phyloP scores from a whole-genome alignment of 2,329 filamentous ascomycete genomes.

The Phaeosphaeria sp. region DNA sequence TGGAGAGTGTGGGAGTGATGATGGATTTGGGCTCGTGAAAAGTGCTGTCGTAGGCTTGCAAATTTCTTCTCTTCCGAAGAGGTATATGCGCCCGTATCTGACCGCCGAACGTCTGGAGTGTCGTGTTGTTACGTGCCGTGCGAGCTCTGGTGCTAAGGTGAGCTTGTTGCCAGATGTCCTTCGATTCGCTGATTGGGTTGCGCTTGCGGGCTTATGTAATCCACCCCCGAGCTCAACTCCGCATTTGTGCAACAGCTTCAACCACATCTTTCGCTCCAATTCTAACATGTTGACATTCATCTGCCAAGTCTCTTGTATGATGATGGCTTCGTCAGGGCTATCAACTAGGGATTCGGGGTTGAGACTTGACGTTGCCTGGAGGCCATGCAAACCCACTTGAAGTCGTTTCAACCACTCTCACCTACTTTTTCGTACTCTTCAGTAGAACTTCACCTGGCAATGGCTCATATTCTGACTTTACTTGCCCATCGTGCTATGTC shows the following conservation, averaged over 20 bases:
- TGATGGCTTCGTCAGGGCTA: background rate
- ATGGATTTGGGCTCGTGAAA: background rate
- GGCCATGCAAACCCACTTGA: background rate
- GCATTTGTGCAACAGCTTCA: slow-evolving; percentile 7
- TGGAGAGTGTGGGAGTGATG: slow-evolving; percentile 2
- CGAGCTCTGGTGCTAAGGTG: slow-evolving; percentile 19
- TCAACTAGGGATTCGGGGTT: background rate
- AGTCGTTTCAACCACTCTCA: background rate
- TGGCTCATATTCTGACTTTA: background rate
- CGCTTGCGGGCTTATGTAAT: slow-evolving; percentile 25
- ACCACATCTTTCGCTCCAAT: background rate
- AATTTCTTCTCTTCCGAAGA: background rate
- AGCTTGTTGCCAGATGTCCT: slow-evolving; percentile 43
- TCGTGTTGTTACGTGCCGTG: slow-evolving; percentile 11
- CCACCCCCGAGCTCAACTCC: slow-evolving; percentile 20
- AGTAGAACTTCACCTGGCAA: slow-evolving; percentile 7
- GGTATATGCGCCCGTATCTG: background rate
- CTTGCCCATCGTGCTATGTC: background rate
- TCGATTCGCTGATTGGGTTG: slow-evolving; percentile 24
- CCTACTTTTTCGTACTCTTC: background rate
- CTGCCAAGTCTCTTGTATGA: background rate
- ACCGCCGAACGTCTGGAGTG: background rate
- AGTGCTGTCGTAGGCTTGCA: background rate
- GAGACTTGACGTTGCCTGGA: too few relatives aligned
- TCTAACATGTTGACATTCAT: too few relatives aligned